Percentiles rank a stretch among this genome's conserved stretches.
These are phyloP conservation scores for Leccinum boreale DNA, from an alignment of 768 basidiomycete genomes.

Conservation along the genomic window DNA sequence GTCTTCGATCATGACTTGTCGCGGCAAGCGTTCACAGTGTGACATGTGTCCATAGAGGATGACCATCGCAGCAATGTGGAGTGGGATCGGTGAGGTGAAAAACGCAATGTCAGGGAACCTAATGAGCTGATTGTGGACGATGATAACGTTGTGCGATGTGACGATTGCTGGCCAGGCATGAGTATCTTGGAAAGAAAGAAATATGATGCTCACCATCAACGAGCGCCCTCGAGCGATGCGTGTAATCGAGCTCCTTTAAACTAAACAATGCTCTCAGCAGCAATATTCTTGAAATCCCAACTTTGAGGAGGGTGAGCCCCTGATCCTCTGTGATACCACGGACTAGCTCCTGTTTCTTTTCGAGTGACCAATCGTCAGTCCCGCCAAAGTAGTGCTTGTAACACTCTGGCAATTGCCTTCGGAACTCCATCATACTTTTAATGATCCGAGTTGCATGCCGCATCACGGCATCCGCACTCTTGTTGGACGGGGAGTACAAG, in stretches of 20 bases:
- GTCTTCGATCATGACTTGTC: constrained; percentile 70
- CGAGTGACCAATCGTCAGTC: constrained; percentile 69
- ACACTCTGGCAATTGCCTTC: constrained; percentile 62
- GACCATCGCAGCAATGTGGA: constrained; percentile 90
- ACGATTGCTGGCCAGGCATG: constrained; percentile 58
- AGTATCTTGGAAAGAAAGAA: constrained; percentile 1
- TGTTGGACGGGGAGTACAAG: constrained; percentile 73
- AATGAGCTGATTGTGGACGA: constrained; percentile 80
- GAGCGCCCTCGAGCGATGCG: constrained; percentile 65
- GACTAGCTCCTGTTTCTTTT: constrained; percentile 63
- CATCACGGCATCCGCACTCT: constrained; percentile 67
- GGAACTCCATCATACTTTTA: constrained; percentile 70
- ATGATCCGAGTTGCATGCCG: constrained; percentile 77
- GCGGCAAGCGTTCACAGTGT: constrained; percentile 62
- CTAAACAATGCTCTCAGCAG: constrained; percentile 77
- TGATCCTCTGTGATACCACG: constrained; percentile 76
- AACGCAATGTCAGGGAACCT: constrained; percentile 84
- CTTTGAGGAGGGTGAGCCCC: constrained; percentile 78
- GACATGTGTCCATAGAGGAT: constrained; percentile 87
- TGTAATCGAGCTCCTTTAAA: constrained; percentile 65
- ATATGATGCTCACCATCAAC: constrained; percentile 58
- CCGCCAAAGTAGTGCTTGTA: constrained; percentile 79
- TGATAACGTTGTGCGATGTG: constrained; percentile 83
- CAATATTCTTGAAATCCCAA: constrained; percentile 77
- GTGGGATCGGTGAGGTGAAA: constrained; percentile 84